Evolutionary conservation across 345 rosid genomes (phyloP), one percentile per base, ranked within the genome.

Genomic region (Populus alba): DNA sequence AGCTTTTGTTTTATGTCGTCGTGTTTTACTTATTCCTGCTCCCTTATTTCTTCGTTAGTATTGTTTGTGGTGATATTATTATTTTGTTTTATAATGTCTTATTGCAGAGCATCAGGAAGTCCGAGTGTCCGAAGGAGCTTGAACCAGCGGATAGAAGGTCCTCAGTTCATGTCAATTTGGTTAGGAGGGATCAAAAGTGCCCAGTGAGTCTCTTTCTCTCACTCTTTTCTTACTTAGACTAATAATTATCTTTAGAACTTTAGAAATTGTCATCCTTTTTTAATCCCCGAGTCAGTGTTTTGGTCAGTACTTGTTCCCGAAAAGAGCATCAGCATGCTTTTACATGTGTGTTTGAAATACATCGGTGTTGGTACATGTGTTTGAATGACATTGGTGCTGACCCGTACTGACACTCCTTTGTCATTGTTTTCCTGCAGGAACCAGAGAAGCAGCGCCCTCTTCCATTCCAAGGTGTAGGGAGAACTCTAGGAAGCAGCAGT

Each of bases 51-150:
- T 18, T 7, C 5, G 4, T 7, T 8, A 27, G 17, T 61, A 7
- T 8, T 67, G 12, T 11, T 35, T 39, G 27, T 68, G 29, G 7
- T 39, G 23, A 23, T 20, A 16, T 66, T 22, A 18, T 38, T 45
- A 33, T 38, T 41, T 31, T 43, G 22, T 70, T 33, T 66, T n/a
- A 5, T 53, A 66, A 31, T 33, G 25, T 23, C 8, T 69, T 8
- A 13, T 11, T 82, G 77, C 86, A 95, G 98, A 95, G 99, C 87
- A 95, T 95, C 80, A 84, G 88, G 80, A 95, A 88, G 81, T 95
- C 98, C 61, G 99, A 95, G 87, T 95, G 99, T 72, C 99, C 99
- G 1, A 91, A 88, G 79, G 99, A 92, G 89, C 99, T 95, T 39
- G 98, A 93, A 87, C 98, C 98, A 82, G 91, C 86, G 0, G 98